A percentile compares a stretch with the other conserved stretches of the same genome.
Evolutionary conservation across 202 grass and related monocot species (phyloP).

Genomic region (Eragrostis tef): DNA sequence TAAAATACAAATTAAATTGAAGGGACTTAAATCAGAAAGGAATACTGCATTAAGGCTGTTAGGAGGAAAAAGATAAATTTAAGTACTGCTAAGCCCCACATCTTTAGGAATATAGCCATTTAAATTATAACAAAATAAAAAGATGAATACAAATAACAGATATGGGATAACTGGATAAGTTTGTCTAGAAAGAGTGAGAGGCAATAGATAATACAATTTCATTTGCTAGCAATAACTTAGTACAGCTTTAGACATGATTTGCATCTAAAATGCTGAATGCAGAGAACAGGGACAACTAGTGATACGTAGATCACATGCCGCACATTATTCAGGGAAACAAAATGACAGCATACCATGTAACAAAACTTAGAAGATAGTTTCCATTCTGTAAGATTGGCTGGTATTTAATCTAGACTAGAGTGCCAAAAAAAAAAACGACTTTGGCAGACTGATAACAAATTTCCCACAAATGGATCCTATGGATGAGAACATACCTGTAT

Average conservation of each 20-base stretch:
- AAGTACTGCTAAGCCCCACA: neutral
- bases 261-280: constrained; percentile 9
- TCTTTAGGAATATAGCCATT: neutral
- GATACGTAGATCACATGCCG: constrained; percentile 5
- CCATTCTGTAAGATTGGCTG: neutral
- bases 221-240: constrained; percentile 11
- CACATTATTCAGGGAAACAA: neutral
- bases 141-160: neutral
- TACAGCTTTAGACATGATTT: constrained; percentile 8
- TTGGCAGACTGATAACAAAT: constrained; percentile 4
- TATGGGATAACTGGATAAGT: constrained; percentile 27
- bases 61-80: neutral
- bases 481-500: constrained; percentile 73
- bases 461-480: neutral
- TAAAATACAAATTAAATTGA: constrained; percentile 8
- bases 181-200: constrained; percentile 15
- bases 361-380: neutral
- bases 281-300: neutral
- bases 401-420: constrained; percentile 25
- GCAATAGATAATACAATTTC: constrained; percentile 1
- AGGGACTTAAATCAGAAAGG: neutral
- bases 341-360: neutral
- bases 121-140: neutral
- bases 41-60: neutral
- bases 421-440: neutral